Evolutionary conservation across 1,284 basidiomycete genomes (phyloP).

Genomic region (Leccinum variabile): DNA sequence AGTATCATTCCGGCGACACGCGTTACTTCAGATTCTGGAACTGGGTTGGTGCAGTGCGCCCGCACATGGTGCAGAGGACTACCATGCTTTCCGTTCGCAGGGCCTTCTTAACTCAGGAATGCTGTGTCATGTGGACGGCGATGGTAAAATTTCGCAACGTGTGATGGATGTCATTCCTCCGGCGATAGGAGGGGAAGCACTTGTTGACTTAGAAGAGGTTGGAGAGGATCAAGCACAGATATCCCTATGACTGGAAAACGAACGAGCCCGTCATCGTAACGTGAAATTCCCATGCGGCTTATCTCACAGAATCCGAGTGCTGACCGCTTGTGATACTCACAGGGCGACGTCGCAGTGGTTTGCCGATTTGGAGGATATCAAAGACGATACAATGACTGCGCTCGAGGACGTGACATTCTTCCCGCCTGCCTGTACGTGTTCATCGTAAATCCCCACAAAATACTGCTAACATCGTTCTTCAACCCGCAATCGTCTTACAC

Average conservation of each 20-base stretch:
- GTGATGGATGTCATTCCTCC: constrained; percentile 57
- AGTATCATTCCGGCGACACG: constrained; percentile 59
- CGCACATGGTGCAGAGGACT: constrained; percentile 94
- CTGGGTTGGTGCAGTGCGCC: constrained; percentile 97
- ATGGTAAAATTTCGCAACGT: constrained; percentile 70
- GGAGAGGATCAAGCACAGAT: constrained; percentile 81
- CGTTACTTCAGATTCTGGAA: constrained; percentile 89
- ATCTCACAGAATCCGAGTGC: background rate
- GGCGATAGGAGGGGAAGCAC: constrained; percentile 38
- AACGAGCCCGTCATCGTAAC: constrained; percentile 89
- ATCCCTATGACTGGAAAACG: constrained; percentile 98
- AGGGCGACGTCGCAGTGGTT: constrained; percentile 99
- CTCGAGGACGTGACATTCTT: constrained; percentile 77
- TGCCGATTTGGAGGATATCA: constrained; percentile 85
- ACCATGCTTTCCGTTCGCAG: constrained; percentile 63
- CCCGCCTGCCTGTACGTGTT: constrained; percentile 63
- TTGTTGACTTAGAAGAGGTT: constrained; percentile 66
- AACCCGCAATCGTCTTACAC: constrained; percentile 85
- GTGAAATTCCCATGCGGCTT: constrained; percentile 42
- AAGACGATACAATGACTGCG: constrained; percentile 71
- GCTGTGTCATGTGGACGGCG: constrained; percentile 79
- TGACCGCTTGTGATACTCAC: constrained; percentile 15
- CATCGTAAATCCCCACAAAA: background rate
- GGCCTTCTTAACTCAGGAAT: constrained; percentile 48
- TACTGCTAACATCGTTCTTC: constrained; percentile 10